A percentile compares a stretch with the other conserved stretches of the same genome.
Conservation (phyloP, 2,329 filamentous ascomycete species). For the Clarireedia homoeocarpa region DNA sequence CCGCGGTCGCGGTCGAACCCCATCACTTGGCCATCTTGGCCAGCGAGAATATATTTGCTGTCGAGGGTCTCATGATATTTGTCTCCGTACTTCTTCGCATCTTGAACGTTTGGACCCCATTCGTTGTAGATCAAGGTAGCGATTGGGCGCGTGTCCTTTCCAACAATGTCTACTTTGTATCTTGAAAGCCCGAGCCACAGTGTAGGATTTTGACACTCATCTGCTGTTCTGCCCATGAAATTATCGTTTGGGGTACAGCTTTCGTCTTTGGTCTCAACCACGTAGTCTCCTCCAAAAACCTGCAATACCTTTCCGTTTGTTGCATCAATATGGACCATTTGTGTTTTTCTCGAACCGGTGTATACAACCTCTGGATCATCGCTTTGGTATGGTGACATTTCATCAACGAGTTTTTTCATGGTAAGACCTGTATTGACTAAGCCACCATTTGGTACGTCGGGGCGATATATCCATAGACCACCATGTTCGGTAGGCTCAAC, state of each 20-base stretch:
- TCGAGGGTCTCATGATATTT: conserved; percentile 79
- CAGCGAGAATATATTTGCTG: conserved; percentile 80
- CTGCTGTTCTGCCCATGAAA: conserved; percentile 40
- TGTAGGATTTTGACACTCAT: conserved; percentile 74
- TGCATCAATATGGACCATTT: conserved; percentile 82
- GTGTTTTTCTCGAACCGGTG: conserved; percentile 84
- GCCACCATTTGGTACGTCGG: conserved; percentile 49
- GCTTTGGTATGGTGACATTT: conserved; percentile 68
- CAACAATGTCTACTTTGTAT: conserved; percentile 81
- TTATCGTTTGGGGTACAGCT: conserved; percentile 64
- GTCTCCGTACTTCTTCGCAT: conserved; percentile 54
- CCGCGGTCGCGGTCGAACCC: conserved; percentile 58
- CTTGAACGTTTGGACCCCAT: conserved; percentile 86
- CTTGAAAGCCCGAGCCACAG: conserved; percentile 80
- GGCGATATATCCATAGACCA: conserved; percentile 77
- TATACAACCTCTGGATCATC: conserved; percentile 75
- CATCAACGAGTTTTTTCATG: conserved; percentile 82
- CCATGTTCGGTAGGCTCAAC: conserved; percentile 88
- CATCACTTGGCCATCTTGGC: conserved; percentile 76
- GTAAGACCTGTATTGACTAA: conserved; percentile 62
- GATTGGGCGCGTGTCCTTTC: conserved; percentile 65
- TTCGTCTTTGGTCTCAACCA: conserved; percentile 54
- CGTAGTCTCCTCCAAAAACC: conserved; percentile 70
- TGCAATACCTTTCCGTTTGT: conserved; percentile 75
- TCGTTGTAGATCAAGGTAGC: conserved; percentile 90